These are phyloP conservation scores for Delonix regia DNA, from an alignment of 306 rosid genomes.

Conservation along the genomic window DNA sequence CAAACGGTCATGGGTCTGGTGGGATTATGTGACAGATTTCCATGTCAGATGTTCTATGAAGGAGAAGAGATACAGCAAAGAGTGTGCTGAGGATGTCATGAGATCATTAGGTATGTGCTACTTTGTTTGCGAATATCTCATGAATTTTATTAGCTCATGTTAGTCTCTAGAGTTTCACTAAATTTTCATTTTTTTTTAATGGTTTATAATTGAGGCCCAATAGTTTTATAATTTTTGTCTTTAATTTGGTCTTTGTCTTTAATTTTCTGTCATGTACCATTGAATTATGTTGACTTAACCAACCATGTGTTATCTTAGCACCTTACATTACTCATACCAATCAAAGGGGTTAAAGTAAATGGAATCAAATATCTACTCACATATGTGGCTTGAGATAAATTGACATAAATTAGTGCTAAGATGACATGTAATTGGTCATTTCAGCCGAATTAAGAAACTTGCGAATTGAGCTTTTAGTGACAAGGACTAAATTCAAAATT, in stretches of 20 bases:
- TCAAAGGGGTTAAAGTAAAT: not conserved
- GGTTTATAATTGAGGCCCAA: not conserved
- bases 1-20: slow-evolving; percentile 95
- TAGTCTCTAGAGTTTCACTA: not conserved
- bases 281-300: not conserved
- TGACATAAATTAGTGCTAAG: not conserved
- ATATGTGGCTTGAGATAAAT: not conserved
- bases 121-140: not conserved
- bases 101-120: slow-evolving; percentile 65
- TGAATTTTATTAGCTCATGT: not conserved
- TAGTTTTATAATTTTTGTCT: no score
- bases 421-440: not conserved
- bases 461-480: not conserved
- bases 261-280: not conserved
- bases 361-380: not conserved
- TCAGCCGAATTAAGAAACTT: not conserved
- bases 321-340: not conserved
- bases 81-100: slow-evolving; percentile 85
- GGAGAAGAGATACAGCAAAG: slow-evolving; percentile 81
- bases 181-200: not conserved
- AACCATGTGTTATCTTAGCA: not conserved
- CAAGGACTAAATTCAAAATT: not conserved
- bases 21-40: slow-evolving; percentile 97
- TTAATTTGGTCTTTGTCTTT: not conserved
- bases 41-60: slow-evolving; percentile 97